phyloP scores from a whole-genome alignment of 345 rosid species.

The Raphanus raphanistrum region DNA sequence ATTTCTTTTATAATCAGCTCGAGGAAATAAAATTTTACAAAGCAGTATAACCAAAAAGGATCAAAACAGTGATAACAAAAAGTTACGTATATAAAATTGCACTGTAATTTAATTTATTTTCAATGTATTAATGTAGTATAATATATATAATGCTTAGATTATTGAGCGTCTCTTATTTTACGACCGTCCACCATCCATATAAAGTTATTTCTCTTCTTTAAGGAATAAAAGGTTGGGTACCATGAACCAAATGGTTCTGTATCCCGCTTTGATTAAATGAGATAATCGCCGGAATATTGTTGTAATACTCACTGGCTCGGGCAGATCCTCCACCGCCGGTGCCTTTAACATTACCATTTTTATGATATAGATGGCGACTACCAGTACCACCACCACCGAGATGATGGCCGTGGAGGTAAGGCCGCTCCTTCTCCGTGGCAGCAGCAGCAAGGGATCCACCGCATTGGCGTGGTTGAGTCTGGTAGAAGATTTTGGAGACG shows the following conservation, averaged over 20 bases:
- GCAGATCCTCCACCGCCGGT: slow-evolving; percentile 23
- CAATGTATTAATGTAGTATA: background rate
- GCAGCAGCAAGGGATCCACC: slow-evolving; percentile 38
- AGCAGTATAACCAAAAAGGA: background rate
- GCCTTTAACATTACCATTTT: slow-evolving; percentile 40
- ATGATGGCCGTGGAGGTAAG: slow-evolving; percentile 25
- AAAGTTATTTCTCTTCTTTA: slow-evolving; percentile 27
- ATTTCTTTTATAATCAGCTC: background rate
- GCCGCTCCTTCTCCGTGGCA: slow-evolving; percentile 37
- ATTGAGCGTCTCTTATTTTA: slow-evolving; percentile 26
- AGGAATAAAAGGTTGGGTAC: slow-evolving; percentile 59
- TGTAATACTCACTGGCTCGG: slow-evolving; percentile 51
- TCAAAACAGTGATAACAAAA: background rate
- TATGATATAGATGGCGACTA: slow-evolving; percentile 35
- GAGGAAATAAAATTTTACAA: background rate
- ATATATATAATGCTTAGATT: background rate
- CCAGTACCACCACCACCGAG: slow-evolving; percentile 25
- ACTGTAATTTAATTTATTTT: slow-evolving; percentile 20
- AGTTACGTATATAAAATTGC: slow-evolving; percentile 5
- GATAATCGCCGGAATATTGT: slow-evolving; percentile 48
- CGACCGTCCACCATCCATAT: slow-evolving; percentile 6
- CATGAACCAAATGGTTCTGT: slow-evolving; percentile 68
- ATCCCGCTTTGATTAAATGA: slow-evolving; percentile 67
- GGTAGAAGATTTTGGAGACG: slow-evolving; percentile 90
- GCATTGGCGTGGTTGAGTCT: slow-evolving; percentile 96